Base-by-base conservation (phyloP, 1,284 basidiomycete genomes). In the Leccinum fuscescens region DNA sequence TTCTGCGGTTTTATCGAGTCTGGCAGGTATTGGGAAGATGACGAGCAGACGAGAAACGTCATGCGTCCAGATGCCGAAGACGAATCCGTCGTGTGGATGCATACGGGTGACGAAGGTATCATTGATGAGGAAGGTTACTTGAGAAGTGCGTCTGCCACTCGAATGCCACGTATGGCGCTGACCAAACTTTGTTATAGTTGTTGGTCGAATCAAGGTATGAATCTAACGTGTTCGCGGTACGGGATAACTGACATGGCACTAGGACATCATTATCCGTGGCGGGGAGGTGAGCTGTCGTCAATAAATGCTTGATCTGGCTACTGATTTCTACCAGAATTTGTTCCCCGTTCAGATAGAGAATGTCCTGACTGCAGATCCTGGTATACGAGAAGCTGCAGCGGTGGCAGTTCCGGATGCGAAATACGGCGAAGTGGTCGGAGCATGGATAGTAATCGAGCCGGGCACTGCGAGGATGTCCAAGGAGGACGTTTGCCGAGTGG, bases 41-140 rank as follows among this genome's bases (percentile, higher is more conserved):
- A 83, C 35, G 82, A 83, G 54, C 89, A 90, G 69, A 93, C 92
- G 0, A 73, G 72, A n/a, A 72, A 76, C 29, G 88, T 82, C 1
- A 86, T 90, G 81, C 79, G 81, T 60, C 74, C 70, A 6, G 82
- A 86, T 58, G 58, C 70, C 3, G 79, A 82, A 37, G 79, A 82
- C 55, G 74, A 81, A 6, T 85, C 85, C 39, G 83, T 77, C 2
- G 65, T 88, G 46, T 94, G 91, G 92, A 93, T 94, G 86, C 82
- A 89, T 70, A 92, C 90, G 0, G 92, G 93, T 1, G 93, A 95
- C 72, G 84, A 93, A 67, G 93, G 82, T 1, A 85, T 91, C 42
- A 83, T 94, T 77, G 92, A 94, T 67, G 83, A 88, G 57, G 88
- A 94, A 61, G 93, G 93, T 4, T 94, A 93, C 75, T 74, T 94